Base-by-base conservation (phyloP, 1,284 basidiomycete species). In the Fomes fomentarius region DNA sequence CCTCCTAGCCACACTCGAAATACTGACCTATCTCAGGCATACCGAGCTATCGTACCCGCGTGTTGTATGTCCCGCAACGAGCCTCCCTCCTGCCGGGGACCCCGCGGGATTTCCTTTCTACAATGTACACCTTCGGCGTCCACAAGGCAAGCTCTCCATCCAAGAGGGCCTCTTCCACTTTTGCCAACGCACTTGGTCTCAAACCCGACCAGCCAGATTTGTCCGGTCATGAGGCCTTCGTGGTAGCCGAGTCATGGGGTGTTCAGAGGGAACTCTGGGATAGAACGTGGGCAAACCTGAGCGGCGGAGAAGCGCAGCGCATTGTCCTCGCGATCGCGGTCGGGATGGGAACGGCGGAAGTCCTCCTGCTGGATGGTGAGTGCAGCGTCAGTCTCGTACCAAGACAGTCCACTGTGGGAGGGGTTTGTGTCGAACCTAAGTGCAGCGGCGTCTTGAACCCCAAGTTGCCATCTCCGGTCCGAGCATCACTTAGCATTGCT, bases 31-130 rank as follows among this genome's bases (percentile, higher is more conserved):
- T 34, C 10, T 21, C 63, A 91, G 91, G 89, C 12, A 81, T 93
- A 33, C 89, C 93, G 4, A 70, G 69, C 24, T 95, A 84, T 72
- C 83, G 93, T 48, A 91, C 88, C 0, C 81, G 79, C 54, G 85
- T 94, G 2, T 80, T 87, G 60, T 95, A 95, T 67, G 85, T 94
- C 38, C 93, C 93, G 0, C 93, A 95, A 70, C 78, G 93, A 19
- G 87, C 93, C 0, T 89, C 91, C 0, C 74, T 94, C 14, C 81
- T 94, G n/a, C 83, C 91, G 0, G 88, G 87, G 5, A 88, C 89
- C 4, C 93, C 93, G 1, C 76, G 80, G 30, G 84, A 89, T 54
- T 91, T 94, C 61, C 73, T 94, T 48, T 66, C 71, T 3, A 76
- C 80, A 0, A 74, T 93, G 54, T 74, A 74, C 25, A 69, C 73